Evolutionary conservation across 2,329 filamentous ascomycete genomes (phyloP).

Genomic region (Neodidymelliopsis sp.): DNA sequence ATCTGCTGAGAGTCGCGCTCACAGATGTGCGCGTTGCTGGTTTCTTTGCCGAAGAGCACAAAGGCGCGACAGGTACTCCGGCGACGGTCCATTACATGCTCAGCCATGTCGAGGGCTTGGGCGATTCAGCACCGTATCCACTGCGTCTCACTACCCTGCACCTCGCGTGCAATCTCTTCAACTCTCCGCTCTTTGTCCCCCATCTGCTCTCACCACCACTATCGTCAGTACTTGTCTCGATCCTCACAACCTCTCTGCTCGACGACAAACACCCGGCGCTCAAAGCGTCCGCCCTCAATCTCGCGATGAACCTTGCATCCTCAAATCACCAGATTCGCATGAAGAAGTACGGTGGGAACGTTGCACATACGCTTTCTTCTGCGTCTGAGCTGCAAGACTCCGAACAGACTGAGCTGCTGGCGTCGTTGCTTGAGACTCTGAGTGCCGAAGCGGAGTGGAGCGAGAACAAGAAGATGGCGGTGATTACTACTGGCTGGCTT

Average conservation of each 20-base stretch:
- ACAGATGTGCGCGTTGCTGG: slow-evolving; percentile 80
- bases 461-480: slow-evolving; percentile 78
- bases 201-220: slow-evolving; percentile 61
- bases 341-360: slow-evolving; percentile 54
- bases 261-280: slow-evolving; percentile 77
- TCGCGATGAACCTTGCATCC: slow-evolving; percentile 82
- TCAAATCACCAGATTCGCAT: slow-evolving; percentile 72
- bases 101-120: slow-evolving; percentile 62
- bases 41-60: slow-evolving; percentile 78
- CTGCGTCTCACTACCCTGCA: slow-evolving; percentile 85
- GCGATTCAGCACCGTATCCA: slow-evolving; percentile 73
- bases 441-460: slow-evolving; percentile 55
- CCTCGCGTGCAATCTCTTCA: slow-evolving; percentile 84
- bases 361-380: slow-evolving; percentile 18
- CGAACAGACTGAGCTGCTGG: slow-evolving; percentile 81
- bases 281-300: slow-evolving; percentile 79
- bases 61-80: slow-evolving; percentile 56
- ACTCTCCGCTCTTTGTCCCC: slow-evolving; percentile 72
- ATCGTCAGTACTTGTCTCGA: slow-evolving; percentile 67
- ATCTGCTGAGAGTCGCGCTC: slow-evolving; percentile 80
- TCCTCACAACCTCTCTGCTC: slow-evolving; percentile 80
- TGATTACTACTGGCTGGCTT: slow-evolving; percentile 78
- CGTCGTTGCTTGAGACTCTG: slow-evolving; percentile 80
- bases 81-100: slow-evolving; percentile 65
- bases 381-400: slow-evolving; percentile 64